Evolutionary conservation across 257 asterid genomes (phyloP).

Genomic region (Misopates orontium): DNA sequence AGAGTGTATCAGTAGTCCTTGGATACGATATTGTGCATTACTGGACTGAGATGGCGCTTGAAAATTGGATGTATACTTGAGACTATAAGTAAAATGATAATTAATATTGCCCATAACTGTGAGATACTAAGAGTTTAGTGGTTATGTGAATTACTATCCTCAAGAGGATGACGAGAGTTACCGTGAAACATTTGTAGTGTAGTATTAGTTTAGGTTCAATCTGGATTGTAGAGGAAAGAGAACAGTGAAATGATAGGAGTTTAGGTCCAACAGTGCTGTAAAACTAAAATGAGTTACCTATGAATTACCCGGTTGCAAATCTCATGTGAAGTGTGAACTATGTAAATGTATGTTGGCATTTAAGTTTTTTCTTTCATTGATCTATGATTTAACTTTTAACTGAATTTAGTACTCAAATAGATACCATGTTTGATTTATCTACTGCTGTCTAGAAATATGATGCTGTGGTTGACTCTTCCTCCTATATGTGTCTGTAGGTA

Average conservation of each 20-base stretch:
- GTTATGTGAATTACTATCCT: no score
- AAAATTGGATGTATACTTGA: no score
- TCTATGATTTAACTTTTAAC: not conserved
- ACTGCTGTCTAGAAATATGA: not conserved
- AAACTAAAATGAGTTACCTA: not conserved
- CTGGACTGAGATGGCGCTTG: no score
- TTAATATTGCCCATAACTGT: no score
- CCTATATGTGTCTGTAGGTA: slow-evolving; percentile 46
- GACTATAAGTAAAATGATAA: no score
- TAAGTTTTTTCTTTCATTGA: no score
- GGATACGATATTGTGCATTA: no score
- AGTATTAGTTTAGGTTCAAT: no score
- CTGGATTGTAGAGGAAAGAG: not conserved
- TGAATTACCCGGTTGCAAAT: not conserved
- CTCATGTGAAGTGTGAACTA: not conserved
- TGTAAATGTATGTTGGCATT: not conserved
- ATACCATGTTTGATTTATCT: not conserved
- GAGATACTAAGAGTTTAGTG: no score
- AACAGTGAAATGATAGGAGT: not conserved
- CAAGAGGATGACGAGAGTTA: no score
- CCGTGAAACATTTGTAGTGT: no score
- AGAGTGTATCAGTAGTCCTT: no score
- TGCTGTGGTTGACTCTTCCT: not conserved
- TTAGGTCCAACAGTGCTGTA: not conserved
- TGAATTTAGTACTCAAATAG: not conserved